Evolutionary conservation across 2,329 filamentous ascomycete species (phyloP), one percentile per base, ranked within the genome.

Genomic region (Fusarium palustre): DNA sequence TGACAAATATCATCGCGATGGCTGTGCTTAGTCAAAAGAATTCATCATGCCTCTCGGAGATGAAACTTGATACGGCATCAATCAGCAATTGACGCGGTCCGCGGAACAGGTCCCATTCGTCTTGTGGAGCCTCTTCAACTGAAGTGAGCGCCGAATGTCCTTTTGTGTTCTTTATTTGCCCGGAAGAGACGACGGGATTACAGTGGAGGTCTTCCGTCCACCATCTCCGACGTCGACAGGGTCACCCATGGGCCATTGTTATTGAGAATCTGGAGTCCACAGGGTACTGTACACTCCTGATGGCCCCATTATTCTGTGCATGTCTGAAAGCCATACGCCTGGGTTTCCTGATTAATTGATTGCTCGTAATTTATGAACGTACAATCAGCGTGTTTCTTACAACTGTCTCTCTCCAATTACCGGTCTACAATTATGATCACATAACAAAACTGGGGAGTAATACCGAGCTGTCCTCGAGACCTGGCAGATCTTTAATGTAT

Each of bases 171-270:
- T 47, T 50, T 68, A 48, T 53, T 63, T 49, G 55, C 56, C 31
- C 15, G 11, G 10, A 38, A 38, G 22, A 49, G 54, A 63, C 47
- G 55, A 66, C 63, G 47, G 49, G 66, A 53, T 60, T 64, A 69
- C 69, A 72, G 72, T 66, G 66, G 66, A 59, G 66, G 45, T 55
- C 33, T 58, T 38, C 55, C 61, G 48, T 74, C 70, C 72, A 70
- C 68, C 66, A 71, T 72, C 66, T 73, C 72, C 70, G 70, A 69
- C 52, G 54, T 45, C 49, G 33, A 41, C 59, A 64, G 59, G 61
- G 63, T 59, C 38, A 59, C 52, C 61, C 61, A 64, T 50, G 65
- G 59, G 61, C 63, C 49, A 61, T 68, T 49, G 43, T 59, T 56
- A 38, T 45, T 66, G 50, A 52, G 60, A 68, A 74, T 68, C 69